Conservation (phyloP, 1,284 basidiomycete genomes). For the Cronartium quercuum region DNA sequence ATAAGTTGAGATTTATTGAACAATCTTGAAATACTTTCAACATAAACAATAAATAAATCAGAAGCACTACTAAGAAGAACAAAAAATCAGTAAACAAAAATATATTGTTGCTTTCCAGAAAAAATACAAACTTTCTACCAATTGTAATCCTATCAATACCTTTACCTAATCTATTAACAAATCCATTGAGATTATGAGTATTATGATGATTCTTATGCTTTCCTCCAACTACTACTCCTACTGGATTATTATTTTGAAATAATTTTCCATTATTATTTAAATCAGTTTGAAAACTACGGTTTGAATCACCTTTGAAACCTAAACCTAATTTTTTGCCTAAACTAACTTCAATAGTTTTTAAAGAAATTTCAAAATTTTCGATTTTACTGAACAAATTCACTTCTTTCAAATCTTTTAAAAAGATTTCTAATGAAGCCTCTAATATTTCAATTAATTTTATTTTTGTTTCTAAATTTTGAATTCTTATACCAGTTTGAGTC, state of each 20-base stretch:
- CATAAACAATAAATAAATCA: conserved; percentile 79
- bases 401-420: conserved; percentile 51
- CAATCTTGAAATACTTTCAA: conserved; percentile 67
- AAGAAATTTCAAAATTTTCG: conserved; percentile 72
- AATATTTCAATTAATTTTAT: conserved; percentile 73
- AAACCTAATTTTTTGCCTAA: conserved; percentile 77
- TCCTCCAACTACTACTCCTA: neutral
- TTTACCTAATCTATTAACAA: conserved; percentile 27
- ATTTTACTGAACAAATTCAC: too few species aligned
- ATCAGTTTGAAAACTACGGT: too few species aligned
- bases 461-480: conserved; percentile 73
- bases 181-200: conserved; percentile 53
- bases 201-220: conserved; percentile 10
- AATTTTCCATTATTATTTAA: conserved; percentile 59
- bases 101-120: neutral
- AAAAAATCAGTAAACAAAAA: conserved; percentile 37
- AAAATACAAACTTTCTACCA: conserved; percentile 69
- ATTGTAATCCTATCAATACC: conserved; percentile 77
- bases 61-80: conserved; percentile 46
- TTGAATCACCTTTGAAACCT: too few species aligned
- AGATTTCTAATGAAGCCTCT: conserved; percentile 65
- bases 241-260: conserved; percentile 53
- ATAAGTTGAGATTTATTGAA: conserved; percentile 71
- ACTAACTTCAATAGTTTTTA: conserved; percentile 60
- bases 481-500: conserved; percentile 78